A percentile compares a stretch with the other conserved stretches of the same genome.
phyloP scores from a whole-genome alignment of 495 filamentous ascomycete species.

The Chaetomium fimeti region DNA sequence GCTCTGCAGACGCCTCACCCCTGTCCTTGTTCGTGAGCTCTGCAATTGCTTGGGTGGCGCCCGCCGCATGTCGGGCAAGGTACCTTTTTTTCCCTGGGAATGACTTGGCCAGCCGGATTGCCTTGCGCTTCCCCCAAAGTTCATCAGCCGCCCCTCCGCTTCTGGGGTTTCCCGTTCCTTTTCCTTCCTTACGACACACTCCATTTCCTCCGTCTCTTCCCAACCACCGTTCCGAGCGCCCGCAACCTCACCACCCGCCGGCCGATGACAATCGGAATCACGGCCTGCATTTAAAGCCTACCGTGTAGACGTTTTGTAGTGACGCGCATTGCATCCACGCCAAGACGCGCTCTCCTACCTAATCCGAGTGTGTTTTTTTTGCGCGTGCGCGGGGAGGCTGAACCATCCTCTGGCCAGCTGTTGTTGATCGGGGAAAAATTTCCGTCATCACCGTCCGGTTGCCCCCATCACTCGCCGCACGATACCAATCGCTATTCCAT shows the following conservation, averaged over 20 bases:
- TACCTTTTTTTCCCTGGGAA: constrained; percentile 20
- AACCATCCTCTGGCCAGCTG: constrained; percentile 2
- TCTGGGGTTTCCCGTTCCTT: constrained; percentile 19
- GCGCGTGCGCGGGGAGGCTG: constrained; percentile 18
- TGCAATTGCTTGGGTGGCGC: constrained; percentile 21
- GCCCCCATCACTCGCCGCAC: neutral
- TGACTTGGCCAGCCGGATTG: constrained; percentile 22
- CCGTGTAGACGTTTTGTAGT: constrained; percentile 1
- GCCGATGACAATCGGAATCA: neutral
- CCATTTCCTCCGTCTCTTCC: constrained; percentile 10
- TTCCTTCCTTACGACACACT: constrained; percentile 18
- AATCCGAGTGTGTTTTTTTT: constrained; percentile 17
- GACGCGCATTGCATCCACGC: constrained; percentile 22
- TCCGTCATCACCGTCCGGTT: constrained; percentile 7
- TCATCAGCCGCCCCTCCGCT: constrained; percentile 24
- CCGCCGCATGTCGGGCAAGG: constrained; percentile 23
- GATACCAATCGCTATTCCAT: constrained; percentile 6
- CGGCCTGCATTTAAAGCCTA: neutral
- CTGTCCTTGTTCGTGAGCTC: constrained; percentile 21
- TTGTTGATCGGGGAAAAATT: constrained; percentile 17
- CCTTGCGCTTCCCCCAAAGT: constrained; percentile 24
- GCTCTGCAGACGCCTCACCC: constrained; percentile 20
- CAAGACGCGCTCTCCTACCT: constrained; percentile 18
- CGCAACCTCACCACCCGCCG: neutral
- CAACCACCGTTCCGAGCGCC: neutral